These are phyloP conservation scores for Dothideomycetidae sp. DNA, from an alignment of 2,329 filamentous ascomycete genomes.

Conservation along the genomic window DNA sequence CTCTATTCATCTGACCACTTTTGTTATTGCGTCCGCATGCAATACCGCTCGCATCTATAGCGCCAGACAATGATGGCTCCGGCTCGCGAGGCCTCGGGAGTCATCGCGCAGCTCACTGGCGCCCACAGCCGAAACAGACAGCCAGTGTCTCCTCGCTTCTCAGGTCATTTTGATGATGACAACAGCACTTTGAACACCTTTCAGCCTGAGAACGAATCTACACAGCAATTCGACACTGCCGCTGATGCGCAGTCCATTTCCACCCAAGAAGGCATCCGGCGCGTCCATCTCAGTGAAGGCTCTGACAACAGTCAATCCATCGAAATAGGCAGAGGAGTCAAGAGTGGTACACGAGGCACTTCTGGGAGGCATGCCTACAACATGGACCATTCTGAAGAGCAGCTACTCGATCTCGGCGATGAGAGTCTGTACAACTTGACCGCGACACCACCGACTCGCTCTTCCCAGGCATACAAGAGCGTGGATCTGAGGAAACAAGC, in stretches of 20 bases:
- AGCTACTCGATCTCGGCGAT: constrained; percentile 35
- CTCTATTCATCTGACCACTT: background rate
- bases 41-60: background rate
- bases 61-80: constrained; percentile 1
- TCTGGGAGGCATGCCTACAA: constrained; percentile 3
- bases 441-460: constrained; percentile 27
- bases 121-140: background rate
- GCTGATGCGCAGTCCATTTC: constrained; percentile 9
- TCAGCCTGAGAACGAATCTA: constrained; percentile 12
- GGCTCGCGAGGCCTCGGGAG: constrained; percentile 5
- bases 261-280: constrained; percentile 11
- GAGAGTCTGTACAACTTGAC: constrained; percentile 33
- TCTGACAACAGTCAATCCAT: constrained; percentile 28
- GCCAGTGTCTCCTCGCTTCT: constrained; percentile 1
- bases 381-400: constrained; percentile 36
- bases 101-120: constrained; percentile 8
- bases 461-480: constrained; percentile 18
- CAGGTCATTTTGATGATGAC: constrained; percentile 3
- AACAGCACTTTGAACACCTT: constrained; percentile 13
- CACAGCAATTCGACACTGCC: constrained; percentile 13
- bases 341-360: constrained; percentile 24
- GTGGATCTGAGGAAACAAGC: constrained; percentile 31
- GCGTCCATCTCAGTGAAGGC: constrained; percentile 23
- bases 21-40: background rate
- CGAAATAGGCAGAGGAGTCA: constrained; percentile 41